These are phyloP conservation scores for Leishmania tropica DNA, from an alignment of 208 protist species.

Conservation along the genomic window DNA sequence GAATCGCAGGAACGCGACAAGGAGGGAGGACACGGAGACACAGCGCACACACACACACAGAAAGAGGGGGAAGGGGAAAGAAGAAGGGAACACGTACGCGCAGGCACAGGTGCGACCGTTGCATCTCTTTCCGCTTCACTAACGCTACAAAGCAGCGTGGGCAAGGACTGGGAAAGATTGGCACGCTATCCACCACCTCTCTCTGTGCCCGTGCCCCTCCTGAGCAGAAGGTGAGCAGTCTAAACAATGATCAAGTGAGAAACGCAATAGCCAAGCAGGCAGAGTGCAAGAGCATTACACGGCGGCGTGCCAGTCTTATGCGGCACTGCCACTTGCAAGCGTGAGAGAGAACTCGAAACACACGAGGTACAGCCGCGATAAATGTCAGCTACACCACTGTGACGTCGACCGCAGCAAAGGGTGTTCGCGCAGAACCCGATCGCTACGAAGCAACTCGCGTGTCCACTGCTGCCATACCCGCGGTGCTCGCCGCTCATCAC, in stretches of 20 bases:
- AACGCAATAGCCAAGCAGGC: not conserved
- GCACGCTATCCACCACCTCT: not conserved
- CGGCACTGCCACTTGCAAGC: not conserved
- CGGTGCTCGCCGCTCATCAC: slow-evolving; percentile 22
- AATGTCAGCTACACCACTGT: not conserved
- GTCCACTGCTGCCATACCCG: slow-evolving; percentile 33
- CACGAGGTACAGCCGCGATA: no score
- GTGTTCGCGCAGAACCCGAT: slow-evolving; percentile 6
- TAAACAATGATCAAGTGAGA: not conserved
- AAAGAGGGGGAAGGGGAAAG: not conserved
- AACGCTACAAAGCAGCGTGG: not conserved
- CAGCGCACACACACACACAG: not conserved
- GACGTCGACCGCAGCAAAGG: not conserved
- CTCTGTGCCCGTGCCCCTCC: not conserved
- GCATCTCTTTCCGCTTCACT: not conserved
- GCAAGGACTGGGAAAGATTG: not conserved
- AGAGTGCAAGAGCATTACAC: not conserved
- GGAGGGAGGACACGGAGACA: not conserved
- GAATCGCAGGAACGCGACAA: not conserved
- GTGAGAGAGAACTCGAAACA: not conserved
- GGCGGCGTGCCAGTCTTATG: not conserved
- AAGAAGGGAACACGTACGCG: not conserved
- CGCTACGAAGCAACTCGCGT: slow-evolving; percentile 10
- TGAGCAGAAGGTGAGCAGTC: slow-evolving; percentile 5
- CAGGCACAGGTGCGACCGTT: not conserved